Percentiles rank a stretch among this genome's conserved stretches.
Conservation (phyloP, 2,329 filamentous ascomycete species). For the Pseudogymnoascus sp. region DNA sequence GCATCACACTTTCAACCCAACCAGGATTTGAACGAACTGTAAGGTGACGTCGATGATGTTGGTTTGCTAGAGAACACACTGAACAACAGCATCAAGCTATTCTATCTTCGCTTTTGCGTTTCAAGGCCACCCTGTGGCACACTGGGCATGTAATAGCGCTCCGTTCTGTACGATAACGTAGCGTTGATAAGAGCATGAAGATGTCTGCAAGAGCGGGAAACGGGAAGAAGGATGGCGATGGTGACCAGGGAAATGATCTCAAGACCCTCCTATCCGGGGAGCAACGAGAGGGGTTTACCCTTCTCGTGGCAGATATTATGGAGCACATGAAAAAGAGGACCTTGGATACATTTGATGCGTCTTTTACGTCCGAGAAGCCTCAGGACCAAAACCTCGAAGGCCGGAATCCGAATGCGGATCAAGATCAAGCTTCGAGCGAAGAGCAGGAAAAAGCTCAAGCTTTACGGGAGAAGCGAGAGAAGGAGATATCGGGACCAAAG, state of each 20-base stretch:
- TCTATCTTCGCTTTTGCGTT: background rate
- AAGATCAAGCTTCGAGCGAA: slow-evolving; percentile 18
- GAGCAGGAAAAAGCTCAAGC: slow-evolving; percentile 27
- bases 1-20: background rate
- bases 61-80: background rate
- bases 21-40: background rate
- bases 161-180: background rate
- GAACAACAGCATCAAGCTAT: background rate
- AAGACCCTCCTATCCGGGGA: slow-evolving; percentile 24
- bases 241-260: slow-evolving; percentile 23
- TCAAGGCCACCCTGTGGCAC: background rate
- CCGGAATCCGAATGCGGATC: slow-evolving; percentile 31
- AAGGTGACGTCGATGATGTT: background rate
- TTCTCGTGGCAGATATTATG: slow-evolving; percentile 43
- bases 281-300: slow-evolving; percentile 38
- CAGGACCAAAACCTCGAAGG: slow-evolving; percentile 27
- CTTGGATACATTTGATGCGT: slow-evolving; percentile 41
- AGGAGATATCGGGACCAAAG: slow-evolving; percentile 41
- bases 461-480: slow-evolving; percentile 32
- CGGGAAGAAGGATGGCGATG: background rate
- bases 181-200: background rate
- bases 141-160: background rate
- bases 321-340: slow-evolving; percentile 49
- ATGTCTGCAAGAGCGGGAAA: background rate
- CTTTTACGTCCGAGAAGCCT: slow-evolving; percentile 21